Evolutionary conservation across 2,329 filamentous ascomycete genomes (phyloP), one percentile per base, ranked within the genome.

Genomic region (Cladophialophora psammophila): DNA sequence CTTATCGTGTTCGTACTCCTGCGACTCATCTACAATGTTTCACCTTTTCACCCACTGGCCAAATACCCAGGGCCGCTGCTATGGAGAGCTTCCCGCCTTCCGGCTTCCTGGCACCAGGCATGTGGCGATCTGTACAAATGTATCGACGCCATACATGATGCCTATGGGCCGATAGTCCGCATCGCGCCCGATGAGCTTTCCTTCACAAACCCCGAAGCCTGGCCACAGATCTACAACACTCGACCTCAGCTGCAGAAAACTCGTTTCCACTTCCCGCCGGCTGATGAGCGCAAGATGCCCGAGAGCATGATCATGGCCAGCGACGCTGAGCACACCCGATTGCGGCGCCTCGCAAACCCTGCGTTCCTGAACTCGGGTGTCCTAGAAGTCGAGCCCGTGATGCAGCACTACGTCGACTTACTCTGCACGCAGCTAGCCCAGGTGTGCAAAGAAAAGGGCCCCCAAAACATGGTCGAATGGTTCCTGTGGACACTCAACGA

Each of bases 401-500:
- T 72, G 26, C 60, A 69, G 50, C 31, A 59, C 26, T 70, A 72
- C 61, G 45, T 65, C 40, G 66, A 70, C 26, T 10, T 61, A 1
- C 63, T 72, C 8, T 65, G 64, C 59, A 12, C 34, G 13, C 58
- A 67, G 20, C 64, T 72, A 9, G 26, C n/a, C 3, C 18, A 48
- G 32, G 54, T 35, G 1, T 56, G 50, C 52, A 6, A 15, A 1
- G 65, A 52, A 1, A 63, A 52, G 36, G 62, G 63, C 26, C 32
- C 62, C 5, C 65, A 63, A 40, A 62, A 70, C 55, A 59, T 70
- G 57, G 65, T 65, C 18, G 60, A 65, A 7, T 70, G 65, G 65
- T 79, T 81, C 64, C 77, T 77, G 32, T 81, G 80, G 67, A 73
- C 84, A 57, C 81, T 82, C 0, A 84, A 85, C 63, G 76, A 78